phyloP scores from a whole-genome alignment of 495 filamentous ascomycete species.

The Penicilliopsis zonata region DNA sequence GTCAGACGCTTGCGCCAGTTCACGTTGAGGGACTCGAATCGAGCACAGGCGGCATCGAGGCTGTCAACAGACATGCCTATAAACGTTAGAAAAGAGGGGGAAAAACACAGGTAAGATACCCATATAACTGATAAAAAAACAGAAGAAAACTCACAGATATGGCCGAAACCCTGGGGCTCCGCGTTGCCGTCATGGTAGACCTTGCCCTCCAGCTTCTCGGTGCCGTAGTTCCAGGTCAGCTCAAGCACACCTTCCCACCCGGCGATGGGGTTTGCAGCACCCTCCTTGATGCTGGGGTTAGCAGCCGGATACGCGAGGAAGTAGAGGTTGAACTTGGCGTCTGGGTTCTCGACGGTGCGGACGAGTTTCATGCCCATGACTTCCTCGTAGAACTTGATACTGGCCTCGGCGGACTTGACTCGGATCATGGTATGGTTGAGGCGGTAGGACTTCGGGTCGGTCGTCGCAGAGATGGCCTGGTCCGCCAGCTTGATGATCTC shows the following conservation, averaged over 20 bases:
- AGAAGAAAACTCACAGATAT: conserved; percentile 56
- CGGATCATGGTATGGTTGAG: conserved; percentile 78
- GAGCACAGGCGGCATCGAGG: conserved; percentile 68
- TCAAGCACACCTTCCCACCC: conserved; percentile 76
- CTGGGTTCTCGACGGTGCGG: conserved; percentile 56
- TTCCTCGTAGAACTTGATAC: conserved; percentile 82
- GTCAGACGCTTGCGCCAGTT: conserved; percentile 92
- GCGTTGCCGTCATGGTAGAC: conserved; percentile 89
- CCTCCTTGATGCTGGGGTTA: conserved; percentile 35
- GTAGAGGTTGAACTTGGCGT: conserved; percentile 75
- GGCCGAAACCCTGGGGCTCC: conserved; percentile 87
- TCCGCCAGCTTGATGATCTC: conserved; percentile 49
- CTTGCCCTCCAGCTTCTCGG: conserved; percentile 74
- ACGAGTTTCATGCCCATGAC: conserved; percentile 77
- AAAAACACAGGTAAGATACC: too few relatives aligned
- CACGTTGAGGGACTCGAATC: conserved; percentile 71
- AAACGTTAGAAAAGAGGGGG: not conserved
- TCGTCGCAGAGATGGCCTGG: conserved; percentile 38
- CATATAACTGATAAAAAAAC: not conserved
- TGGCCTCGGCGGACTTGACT: conserved; percentile 77
- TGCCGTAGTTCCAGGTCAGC: conserved; percentile 94
- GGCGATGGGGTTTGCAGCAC: conserved; percentile 42
- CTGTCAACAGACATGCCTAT: conserved; percentile 78
- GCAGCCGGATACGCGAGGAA: conserved; percentile 68
- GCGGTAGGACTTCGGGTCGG: conserved; percentile 41